Conservation (phyloP, 345 rosid genomes). For the Carallia pectinifolia region DNA sequence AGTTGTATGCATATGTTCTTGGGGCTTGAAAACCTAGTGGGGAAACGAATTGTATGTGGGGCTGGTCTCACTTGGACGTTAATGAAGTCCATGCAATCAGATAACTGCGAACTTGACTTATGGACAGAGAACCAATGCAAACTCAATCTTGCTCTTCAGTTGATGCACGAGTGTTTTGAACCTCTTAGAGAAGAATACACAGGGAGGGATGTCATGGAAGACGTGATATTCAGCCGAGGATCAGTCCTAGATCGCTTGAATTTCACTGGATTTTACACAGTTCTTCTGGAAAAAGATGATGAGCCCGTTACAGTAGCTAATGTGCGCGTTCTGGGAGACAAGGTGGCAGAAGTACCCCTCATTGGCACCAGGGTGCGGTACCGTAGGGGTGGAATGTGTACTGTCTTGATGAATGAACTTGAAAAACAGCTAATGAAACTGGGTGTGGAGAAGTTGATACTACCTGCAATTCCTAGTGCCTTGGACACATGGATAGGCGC, state of each 20-base stretch:
- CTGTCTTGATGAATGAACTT: constrained; percentile 22
- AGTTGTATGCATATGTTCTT: constrained; percentile 27
- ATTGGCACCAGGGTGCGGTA: constrained; percentile 22
- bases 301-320: constrained; percentile 14
- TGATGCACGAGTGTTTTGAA: constrained; percentile 28
- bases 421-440: constrained; percentile 27
- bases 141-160: constrained; percentile 15
- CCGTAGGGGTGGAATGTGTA: constrained; percentile 29
- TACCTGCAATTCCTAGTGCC: constrained; percentile 38
- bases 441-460: constrained; percentile 41
- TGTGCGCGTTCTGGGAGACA: constrained; percentile 25
- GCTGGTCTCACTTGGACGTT: constrained; percentile 63
- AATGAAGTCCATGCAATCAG: constrained; percentile 34
- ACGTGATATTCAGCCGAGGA: constrained; percentile 13
- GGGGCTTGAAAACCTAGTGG: constrained; percentile 49
- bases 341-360: constrained; percentile 31
- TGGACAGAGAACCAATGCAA: constrained; percentile 46
- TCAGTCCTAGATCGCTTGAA: constrained; percentile 8
- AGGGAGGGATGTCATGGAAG: constrained; percentile 22
- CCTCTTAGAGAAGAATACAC: constrained; percentile 17
- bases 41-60: constrained; percentile 53
- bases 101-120: constrained; percentile 26
- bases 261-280: constrained; percentile 27
- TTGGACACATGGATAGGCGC: constrained; percentile 41
- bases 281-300: constrained; percentile 13